phyloP scores from a whole-genome alignment of 2,329 filamentous ascomycete genomes.

The Pseudogymnoascus sp. region DNA sequence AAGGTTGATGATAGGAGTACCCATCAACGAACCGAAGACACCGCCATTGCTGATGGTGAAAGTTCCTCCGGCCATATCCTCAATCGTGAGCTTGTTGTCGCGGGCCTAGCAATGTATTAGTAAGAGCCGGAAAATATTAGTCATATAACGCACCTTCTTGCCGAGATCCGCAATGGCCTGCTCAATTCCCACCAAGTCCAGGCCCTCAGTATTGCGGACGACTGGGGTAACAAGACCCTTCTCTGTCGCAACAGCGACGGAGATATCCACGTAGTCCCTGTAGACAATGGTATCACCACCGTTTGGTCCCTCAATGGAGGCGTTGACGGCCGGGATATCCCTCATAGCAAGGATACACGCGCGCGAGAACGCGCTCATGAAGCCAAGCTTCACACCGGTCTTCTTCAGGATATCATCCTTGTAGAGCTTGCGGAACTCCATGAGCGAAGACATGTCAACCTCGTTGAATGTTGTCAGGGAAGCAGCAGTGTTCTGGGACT shows the following conservation, averaged over 20 bases:
- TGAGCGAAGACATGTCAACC: constrained; percentile 96
- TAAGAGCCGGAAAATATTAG: not conserved
- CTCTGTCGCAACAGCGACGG: constrained; percentile 92
- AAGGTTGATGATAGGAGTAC: constrained; percentile 96
- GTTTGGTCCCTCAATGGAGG: constrained; percentile 91
- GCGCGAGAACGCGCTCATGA: constrained; percentile 96
- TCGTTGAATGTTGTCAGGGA: constrained; percentile 98
- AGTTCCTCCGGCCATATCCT: constrained; percentile 97
- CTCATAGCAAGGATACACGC: constrained; percentile 88
- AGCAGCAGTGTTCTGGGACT: constrained; percentile 96
- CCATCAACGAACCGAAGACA: constrained; percentile 95
- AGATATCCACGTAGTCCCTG: constrained; percentile 95
- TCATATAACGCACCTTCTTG: constrained; percentile 64
- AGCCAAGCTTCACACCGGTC: constrained; percentile 95
- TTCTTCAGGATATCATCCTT: constrained; percentile 96
- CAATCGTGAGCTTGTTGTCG: constrained; percentile 93
- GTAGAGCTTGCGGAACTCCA: constrained; percentile 96
- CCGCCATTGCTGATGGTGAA: constrained; percentile 98
- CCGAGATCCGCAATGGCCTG: constrained; percentile 86
- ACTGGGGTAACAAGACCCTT: constrained; percentile 96
- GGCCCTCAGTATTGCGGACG: constrained; percentile 81
- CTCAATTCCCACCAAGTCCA: constrained; percentile 87
- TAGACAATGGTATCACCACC: constrained; percentile 97
- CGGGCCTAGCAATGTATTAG: constrained; percentile 57
- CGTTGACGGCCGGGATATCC: constrained; percentile 90